These are phyloP conservation scores for Raphanus hybrid DNA, from an alignment of 441 rosid genomes.

Conservation along the genomic window DNA sequence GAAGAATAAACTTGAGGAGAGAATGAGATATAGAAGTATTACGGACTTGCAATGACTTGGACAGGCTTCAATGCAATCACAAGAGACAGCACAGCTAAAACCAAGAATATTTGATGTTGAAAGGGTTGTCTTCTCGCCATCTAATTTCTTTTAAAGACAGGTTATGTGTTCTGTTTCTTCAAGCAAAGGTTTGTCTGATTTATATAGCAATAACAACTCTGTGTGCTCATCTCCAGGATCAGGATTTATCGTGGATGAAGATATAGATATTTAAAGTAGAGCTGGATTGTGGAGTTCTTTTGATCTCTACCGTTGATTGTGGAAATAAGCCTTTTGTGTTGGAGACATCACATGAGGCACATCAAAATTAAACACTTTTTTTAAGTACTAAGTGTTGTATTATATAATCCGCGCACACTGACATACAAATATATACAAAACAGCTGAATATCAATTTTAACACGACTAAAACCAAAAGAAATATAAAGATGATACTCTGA, in stretches of 20 bases:
- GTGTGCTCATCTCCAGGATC: slow-evolving; percentile 13
- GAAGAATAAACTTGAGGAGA: slow-evolving; percentile 11
- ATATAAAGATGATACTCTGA: not conserved
- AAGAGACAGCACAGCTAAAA: slow-evolving; percentile 26
- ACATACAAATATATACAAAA: not conserved
- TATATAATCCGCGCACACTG: slow-evolving; percentile 17
- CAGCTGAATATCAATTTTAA: not conserved
- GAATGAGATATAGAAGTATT: slow-evolving; percentile 21
- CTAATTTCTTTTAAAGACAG: slow-evolving; percentile 8
- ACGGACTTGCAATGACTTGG: slow-evolving; percentile 33
- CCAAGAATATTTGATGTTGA: slow-evolving; percentile 22
- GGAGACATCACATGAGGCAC: slow-evolving; percentile 41
- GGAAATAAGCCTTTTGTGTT: slow-evolving; percentile 38
- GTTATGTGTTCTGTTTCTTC: slow-evolving; percentile 14
- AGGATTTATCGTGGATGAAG: slow-evolving; percentile 35
- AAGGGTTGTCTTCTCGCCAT: slow-evolving; percentile 35
- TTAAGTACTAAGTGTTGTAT: slow-evolving; percentile 32
- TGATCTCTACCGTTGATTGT: slow-evolving; percentile 44
- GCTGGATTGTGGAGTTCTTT: slow-evolving; percentile 29
- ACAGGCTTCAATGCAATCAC: slow-evolving; percentile 17
- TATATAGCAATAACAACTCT: not conserved
- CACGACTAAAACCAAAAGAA: not conserved
- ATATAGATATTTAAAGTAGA: slow-evolving; percentile 31
- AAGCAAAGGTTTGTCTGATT: slow-evolving; percentile 11
- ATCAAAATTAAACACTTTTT: slow-evolving; percentile 3